Conservation (phyloP, 1,284 basidiomycete genomes). For the Fomitopsis palustris region DNA sequence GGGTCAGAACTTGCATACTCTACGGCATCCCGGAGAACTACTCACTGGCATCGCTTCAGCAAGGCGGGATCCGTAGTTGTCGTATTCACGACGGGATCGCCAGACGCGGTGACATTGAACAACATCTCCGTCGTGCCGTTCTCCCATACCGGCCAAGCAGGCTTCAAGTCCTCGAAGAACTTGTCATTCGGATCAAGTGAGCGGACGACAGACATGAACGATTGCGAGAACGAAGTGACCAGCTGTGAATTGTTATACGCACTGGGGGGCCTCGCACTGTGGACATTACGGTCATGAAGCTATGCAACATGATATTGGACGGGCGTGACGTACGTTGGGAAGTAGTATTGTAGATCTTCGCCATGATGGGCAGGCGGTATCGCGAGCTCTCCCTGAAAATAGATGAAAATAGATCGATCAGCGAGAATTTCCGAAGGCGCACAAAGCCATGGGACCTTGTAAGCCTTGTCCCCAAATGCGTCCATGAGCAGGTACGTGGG, state of each 20-base stretch:
- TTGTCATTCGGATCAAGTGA: neutral
- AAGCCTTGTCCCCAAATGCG: neutral
- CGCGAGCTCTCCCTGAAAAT: neutral
- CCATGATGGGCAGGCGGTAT: neutral
- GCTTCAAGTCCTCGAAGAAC: neutral
- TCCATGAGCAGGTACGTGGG: neutral
- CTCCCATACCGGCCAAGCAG: neutral
- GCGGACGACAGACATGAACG: neutral
- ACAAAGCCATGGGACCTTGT: neutral
- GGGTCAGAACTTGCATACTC: too few relatives aligned
- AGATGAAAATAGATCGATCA: too few relatives aligned
- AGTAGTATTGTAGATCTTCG: neutral
- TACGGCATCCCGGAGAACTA: neutral
- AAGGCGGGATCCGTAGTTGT: neutral
- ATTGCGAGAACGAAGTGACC: neutral
- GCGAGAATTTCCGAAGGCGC: too few relatives aligned
- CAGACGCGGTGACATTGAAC: neutral
- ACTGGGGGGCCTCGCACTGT: neutral
- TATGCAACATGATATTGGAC: neutral
- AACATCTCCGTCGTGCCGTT: neutral
- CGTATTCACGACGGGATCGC: neutral
- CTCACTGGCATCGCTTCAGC: neutral
- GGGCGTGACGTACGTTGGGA: neutral
- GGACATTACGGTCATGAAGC: neutral
- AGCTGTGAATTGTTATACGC: neutral